Evolutionary conservation across 495 filamentous ascomycete species (phyloP), one percentile per base, ranked within the genome.

Genomic region (Daldinia grandis): DNA sequence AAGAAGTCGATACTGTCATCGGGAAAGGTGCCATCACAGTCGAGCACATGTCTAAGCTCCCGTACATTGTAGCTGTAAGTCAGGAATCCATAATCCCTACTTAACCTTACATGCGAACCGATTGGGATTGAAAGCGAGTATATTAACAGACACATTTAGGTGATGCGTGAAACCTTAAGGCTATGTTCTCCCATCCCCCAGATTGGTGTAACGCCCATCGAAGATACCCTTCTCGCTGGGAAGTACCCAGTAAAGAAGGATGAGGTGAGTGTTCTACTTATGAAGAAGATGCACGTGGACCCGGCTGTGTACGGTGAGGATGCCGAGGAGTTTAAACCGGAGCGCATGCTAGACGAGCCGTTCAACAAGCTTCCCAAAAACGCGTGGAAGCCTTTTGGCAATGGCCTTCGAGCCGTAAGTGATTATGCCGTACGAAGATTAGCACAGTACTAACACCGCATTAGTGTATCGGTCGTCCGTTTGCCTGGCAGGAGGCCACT

Each of bases 101-200:
- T 3, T 47, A 5, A 4, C 40, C n/a, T n/a, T 6, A 47, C 40
- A 47, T 15, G 47, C 21, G 25, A 0, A 10, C 8, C 27, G 7
- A 1, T 14, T 5, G 5, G 25, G 25, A 17, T 1, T 1, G 12
- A 24, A 56, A 30, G 5, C 10, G 28, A 35, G 9, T 19, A 40
- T 58, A 77, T 78, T 82, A 3, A 81, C 68, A n/a, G n/a, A n/a
- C 78, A 76, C 31, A 38, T 79, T 1, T 87, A 90, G 17, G 79
- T 89, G 27, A 81, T 95, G 68, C 84, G 90, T 0, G 92, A 95
- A 78, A 89, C 92, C 0, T 80, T 94, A 0, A 87, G 92, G 53
- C 76, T 93, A 1, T 81, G 78, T 33, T 85, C 91, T 3, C 87
- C 90, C 3, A 92, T 91, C 17, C 85, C 90, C 0, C 80, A 82